Evolutionary conservation across 2,329 filamentous ascomycete genomes (phyloP).

Genomic region (Boeremia lycopersici): DNA sequence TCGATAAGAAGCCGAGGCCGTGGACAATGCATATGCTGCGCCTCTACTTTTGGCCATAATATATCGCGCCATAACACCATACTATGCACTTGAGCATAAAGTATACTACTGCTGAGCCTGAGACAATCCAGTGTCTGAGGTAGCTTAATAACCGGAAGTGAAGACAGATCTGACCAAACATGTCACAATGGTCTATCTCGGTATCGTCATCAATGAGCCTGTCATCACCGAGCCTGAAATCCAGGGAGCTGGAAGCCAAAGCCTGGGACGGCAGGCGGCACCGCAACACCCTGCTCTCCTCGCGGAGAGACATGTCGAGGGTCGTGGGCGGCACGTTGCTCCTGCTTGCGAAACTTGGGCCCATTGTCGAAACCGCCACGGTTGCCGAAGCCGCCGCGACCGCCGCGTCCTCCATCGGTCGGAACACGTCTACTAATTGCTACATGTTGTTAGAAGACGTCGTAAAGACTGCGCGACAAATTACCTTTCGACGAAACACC

Average conservation of each 20-base stretch:
- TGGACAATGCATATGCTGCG: background rate
- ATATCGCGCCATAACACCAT: slow-evolving; percentile 21
- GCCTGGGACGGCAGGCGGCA: slow-evolving; percentile 60
- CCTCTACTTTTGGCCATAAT: background rate
- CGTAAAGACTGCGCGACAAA: background rate
- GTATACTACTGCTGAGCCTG: background rate
- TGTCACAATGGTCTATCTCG: background rate
- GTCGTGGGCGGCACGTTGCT: slow-evolving; percentile 35
- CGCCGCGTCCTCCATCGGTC: slow-evolving; percentile 37
- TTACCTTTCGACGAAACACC: slow-evolving; percentile 91
- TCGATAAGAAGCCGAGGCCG: background rate
- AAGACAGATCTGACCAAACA: background rate
- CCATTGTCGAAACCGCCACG: slow-evolving; percentile 28
- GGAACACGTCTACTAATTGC: slow-evolving; percentile 47
- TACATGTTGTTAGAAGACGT: slow-evolving; percentile 23
- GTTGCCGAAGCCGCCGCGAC: slow-evolving; percentile 23
- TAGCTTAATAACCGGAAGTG: slow-evolving; percentile 1
- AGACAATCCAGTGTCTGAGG: background rate
- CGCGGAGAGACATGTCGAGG: slow-evolving; percentile 43
- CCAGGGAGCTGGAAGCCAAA: slow-evolving; percentile 58
- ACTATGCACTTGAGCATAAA: slow-evolving; percentile 19
- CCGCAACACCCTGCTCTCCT: slow-evolving; percentile 52
- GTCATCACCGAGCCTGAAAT: slow-evolving; percentile 5
- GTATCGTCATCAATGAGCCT: background rate
- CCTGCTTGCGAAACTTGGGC: slow-evolving; percentile 38